Conservation (phyloP, 331 rosid genomes). For the Acacia concinna region DNA sequence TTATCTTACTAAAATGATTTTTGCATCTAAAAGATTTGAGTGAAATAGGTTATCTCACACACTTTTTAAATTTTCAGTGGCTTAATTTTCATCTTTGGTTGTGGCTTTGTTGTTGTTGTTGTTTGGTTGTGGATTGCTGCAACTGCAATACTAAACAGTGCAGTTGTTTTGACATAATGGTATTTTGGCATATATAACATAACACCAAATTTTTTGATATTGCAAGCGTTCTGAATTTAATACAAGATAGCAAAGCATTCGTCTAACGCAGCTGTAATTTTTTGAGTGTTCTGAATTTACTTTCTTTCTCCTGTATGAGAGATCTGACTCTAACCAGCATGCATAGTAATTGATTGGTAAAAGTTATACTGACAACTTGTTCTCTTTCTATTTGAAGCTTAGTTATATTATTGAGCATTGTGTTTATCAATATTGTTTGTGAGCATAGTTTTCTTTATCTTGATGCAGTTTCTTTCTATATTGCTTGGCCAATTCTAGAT, state of each 20-base stretch:
- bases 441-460: neutral
- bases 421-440: neutral
- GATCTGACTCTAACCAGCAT: neutral
- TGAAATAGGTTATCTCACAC: neutral
- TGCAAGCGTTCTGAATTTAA: neutral
- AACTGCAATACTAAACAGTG: neutral
- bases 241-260: neutral
- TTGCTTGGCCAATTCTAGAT: conserved; percentile 31
- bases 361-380: neutral
- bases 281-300: neutral
- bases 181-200: neutral
- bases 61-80: neutral
- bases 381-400: neutral
- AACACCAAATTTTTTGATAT: conserved; percentile 20
- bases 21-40: neutral
- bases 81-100: neutral
- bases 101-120: too few species aligned
- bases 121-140: neutral
- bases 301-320: neutral
- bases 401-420: neutral
- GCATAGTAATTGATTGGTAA: neutral
- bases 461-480: conserved; percentile 40
- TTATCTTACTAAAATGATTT: neutral
- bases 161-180: neutral
- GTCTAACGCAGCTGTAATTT: neutral